phyloP scores from a whole-genome alignment of 2,329 filamentous ascomycete species.

The Fusarium brachygibbosum region DNA sequence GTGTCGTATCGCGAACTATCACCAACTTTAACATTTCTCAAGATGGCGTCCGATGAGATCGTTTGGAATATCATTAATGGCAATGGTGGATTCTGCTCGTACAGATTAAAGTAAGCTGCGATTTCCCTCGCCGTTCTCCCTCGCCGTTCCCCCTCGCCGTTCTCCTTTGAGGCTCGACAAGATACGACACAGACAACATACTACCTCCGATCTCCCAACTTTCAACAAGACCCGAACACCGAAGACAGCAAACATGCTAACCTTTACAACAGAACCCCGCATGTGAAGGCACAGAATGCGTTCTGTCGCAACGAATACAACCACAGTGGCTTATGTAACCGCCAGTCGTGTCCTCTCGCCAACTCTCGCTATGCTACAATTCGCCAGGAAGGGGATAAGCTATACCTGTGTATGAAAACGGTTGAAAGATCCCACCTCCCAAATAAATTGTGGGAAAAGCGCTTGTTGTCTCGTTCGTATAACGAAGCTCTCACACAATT shows the following conservation, averaged over 20 bases:
- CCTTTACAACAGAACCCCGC: conserved; percentile 66
- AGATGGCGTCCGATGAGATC: conserved; percentile 93
- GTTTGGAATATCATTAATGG: conserved; percentile 88
- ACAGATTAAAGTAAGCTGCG: conserved; percentile 83
- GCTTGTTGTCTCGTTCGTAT: conserved; percentile 59
- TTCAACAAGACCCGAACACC: not conserved
- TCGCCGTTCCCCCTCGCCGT: not conserved
- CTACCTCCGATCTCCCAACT: not conserved
- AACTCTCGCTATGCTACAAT: conserved; percentile 95
- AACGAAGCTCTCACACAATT: conserved; percentile 66
- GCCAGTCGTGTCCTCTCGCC: conserved; percentile 90
- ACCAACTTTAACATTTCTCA: not conserved
- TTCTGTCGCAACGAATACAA: conserved; percentile 98
- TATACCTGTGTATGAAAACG: conserved; percentile 98
- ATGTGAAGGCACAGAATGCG: not conserved
- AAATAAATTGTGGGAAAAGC: conserved; percentile 92
- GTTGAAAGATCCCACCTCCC: conserved; percentile 90
- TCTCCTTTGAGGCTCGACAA: not conserved
- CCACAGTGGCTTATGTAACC: conserved; percentile 84
- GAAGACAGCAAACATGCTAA: conserved; percentile 46
- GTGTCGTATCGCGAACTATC: not conserved
- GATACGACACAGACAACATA: not conserved
- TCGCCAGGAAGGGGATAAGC: conserved; percentile 82
- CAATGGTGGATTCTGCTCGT: conserved; percentile 94
- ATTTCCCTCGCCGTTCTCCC: not conserved